Percentiles rank a stretch among this genome's conserved stretches.
These are phyloP conservation scores for Alternaria metachromatica DNA, from an alignment of 2,329 filamentous ascomycete species.

Conservation along the genomic window DNA sequence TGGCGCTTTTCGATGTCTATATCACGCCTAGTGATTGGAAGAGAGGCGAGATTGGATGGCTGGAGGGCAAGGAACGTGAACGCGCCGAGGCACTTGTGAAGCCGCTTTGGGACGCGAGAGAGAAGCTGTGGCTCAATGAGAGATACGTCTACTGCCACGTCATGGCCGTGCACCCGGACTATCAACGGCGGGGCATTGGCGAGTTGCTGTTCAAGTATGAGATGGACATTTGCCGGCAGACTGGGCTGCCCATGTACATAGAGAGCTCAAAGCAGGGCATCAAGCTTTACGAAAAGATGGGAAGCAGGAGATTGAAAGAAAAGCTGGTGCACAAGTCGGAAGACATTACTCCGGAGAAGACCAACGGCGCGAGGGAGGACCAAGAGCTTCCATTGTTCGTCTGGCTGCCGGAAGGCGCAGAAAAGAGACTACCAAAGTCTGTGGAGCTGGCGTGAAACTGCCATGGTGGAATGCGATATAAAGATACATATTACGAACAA, in stretches of 20 bases:
- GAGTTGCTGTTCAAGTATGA: constrained; percentile 53
- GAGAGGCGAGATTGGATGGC: constrained; percentile 56
- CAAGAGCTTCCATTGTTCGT: constrained; percentile 21
- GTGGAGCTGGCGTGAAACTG: constrained; percentile 18
- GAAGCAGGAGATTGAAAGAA: constrained; percentile 52
- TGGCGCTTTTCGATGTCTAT: constrained; percentile 57
- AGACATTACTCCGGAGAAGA: constrained; percentile 29
- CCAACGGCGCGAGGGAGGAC: constrained; percentile 6
- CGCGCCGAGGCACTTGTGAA: constrained; percentile 54
- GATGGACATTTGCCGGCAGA: constrained; percentile 38
- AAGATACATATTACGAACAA: constrained; percentile 9
- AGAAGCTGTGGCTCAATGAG: constrained; percentile 30
- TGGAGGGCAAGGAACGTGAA: constrained; percentile 54
- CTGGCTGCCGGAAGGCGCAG: constrained; percentile 21
- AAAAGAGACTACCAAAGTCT: constrained; percentile 16
- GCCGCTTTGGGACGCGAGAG: constrained; percentile 43
- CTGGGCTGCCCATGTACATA: constrained; percentile 55
- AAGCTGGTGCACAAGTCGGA: constrained; percentile 51
- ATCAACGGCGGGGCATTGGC: constrained; percentile 54
- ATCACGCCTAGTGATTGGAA: constrained; percentile 53
- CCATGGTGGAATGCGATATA: not conserved
- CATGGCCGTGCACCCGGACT: constrained; percentile 54
- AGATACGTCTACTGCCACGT: constrained; percentile 46
- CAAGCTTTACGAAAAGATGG: constrained; percentile 56
- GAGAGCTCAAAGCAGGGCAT: constrained; percentile 55